These are phyloP conservation scores for Noccaea bulbosa DNA, from an alignment of 345 rosid genomes.

Conservation along the genomic window DNA sequence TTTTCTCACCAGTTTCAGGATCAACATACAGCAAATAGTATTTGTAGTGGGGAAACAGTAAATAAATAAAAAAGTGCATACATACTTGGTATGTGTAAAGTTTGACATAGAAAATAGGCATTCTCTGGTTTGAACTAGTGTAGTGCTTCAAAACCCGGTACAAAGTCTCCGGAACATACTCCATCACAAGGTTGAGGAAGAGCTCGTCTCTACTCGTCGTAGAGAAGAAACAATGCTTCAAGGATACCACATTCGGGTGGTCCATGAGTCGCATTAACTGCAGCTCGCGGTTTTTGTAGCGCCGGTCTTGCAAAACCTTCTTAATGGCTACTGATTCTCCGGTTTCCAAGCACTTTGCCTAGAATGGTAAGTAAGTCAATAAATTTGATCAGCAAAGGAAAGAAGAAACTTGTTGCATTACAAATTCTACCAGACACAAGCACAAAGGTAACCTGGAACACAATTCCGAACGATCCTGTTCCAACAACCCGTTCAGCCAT, in stretches of 20 bases:
- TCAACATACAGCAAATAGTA: slow-evolving; percentile 10
- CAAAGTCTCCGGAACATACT: slow-evolving; percentile 79
- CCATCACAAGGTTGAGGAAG: slow-evolving; percentile 82
- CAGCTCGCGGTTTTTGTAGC: slow-evolving; percentile 82
- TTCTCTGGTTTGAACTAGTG: slow-evolving; percentile 63
- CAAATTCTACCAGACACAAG: slow-evolving; percentile 6
- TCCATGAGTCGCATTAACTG: slow-evolving; percentile 79
- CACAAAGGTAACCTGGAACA: slow-evolving; percentile 62
- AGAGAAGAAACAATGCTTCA: slow-evolving; percentile 90
- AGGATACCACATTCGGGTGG: slow-evolving; percentile 78
- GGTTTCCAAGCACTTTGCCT: slow-evolving; percentile 92
- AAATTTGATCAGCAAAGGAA: not conserved
- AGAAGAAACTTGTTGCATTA: not conserved
- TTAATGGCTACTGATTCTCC: slow-evolving; percentile 85
- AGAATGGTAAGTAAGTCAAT: slow-evolving; percentile 29
- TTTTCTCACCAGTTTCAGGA: slow-evolving; percentile 31
- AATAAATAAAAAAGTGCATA: slow-evolving; percentile 34
- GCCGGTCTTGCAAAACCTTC: slow-evolving; percentile 81
- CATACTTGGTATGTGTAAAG: slow-evolving; percentile 85
- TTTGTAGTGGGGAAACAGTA: not conserved
- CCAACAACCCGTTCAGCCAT: slow-evolving; percentile 90
- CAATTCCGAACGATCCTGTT: slow-evolving; percentile 81
- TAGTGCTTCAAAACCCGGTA: slow-evolving; percentile 68
- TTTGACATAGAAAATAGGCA: slow-evolving; percentile 82
- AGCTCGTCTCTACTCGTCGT: slow-evolving; percentile 76